A percentile compares a stretch with the other conserved stretches of the same genome.
These are phyloP conservation scores for Adansonia digitata DNA, from an alignment of 345 rosid genomes.

Conservation along the genomic window DNA sequence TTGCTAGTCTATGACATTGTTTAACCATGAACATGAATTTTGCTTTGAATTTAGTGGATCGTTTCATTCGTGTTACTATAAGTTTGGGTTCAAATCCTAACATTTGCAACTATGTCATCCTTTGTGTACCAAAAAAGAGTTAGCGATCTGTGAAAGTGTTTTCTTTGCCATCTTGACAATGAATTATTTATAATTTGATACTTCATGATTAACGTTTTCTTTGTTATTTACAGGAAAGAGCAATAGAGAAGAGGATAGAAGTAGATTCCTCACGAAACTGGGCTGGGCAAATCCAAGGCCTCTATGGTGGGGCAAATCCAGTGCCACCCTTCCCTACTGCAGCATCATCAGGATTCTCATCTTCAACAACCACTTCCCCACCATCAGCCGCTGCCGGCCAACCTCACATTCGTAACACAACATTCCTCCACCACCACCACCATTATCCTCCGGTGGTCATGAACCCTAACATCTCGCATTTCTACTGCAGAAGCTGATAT, in stretches of 20 bases:
- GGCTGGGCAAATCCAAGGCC: slow-evolving; percentile 35
- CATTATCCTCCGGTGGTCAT: slow-evolving; percentile 11
- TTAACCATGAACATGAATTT: no score
- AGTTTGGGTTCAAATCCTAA: no score
- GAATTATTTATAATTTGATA: background rate
- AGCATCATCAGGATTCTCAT: slow-evolving; percentile 89
- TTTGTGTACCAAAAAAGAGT: no score
- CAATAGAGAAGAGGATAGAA: slow-evolving; percentile 52
- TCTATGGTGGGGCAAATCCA: slow-evolving; percentile 28
- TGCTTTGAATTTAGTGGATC: no score
- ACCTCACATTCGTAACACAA: slow-evolving; percentile 19
- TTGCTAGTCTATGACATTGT: background rate
- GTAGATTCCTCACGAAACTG: slow-evolving; percentile 28
- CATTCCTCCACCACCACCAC: slow-evolving; percentile 17
- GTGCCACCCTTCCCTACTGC: slow-evolving; percentile 49
- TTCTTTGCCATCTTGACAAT: no score
- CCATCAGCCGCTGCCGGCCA: slow-evolving; percentile 34
- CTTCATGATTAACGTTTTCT: background rate
- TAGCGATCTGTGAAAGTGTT: no score
- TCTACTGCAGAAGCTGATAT: slow-evolving; percentile 30
- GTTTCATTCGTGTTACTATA: no score
- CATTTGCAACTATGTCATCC: no score
- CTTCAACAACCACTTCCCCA: slow-evolving; percentile 32
- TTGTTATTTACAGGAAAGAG: slow-evolving; percentile 42
- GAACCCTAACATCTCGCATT: slow-evolving; percentile 27